A percentile compares a stretch with the other conserved stretches of the same genome.
Conservation (phyloP, 768 basidiomycete genomes). For the Suillus alpinus region DNA sequence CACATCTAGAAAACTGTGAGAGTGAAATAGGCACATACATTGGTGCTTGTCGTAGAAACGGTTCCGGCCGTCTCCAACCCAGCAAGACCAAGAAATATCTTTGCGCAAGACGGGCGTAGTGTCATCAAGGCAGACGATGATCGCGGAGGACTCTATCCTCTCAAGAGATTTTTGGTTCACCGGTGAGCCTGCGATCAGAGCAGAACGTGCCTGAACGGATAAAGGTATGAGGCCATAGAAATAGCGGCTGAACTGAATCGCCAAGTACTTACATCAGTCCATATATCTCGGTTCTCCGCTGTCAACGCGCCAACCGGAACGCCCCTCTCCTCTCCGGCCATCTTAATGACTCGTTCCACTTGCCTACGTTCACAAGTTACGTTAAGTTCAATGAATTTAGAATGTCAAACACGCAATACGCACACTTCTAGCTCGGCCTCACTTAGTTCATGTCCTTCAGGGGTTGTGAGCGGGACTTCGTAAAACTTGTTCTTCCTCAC, state of each 20-base stretch:
- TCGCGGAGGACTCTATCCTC: conserved; percentile 86
- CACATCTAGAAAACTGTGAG: conserved; percentile 4
- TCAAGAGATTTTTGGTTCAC: conserved; percentile 66
- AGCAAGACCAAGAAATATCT: conserved; percentile 75
- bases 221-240: not conserved
- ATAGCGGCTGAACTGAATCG: not conserved
- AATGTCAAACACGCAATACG: conserved; percentile 14
- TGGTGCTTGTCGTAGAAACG: conserved; percentile 98
- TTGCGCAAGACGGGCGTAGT: conserved; percentile 77
- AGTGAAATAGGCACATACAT: conserved; percentile 43
- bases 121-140: conserved; percentile 85
- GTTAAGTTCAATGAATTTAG: conserved; percentile 6
- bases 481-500: conserved; percentile 91
- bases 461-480: conserved; percentile 67
- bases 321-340: conserved; percentile 48
- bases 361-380: conserved; percentile 39
- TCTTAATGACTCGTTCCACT: conserved; percentile 63
- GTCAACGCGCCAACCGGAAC: conserved; percentile 80
- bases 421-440: conserved; percentile 80
- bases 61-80: conserved; percentile 90
- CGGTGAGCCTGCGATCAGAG: conserved; percentile 61
- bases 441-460: conserved; percentile 66
- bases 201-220: conserved; percentile 46
- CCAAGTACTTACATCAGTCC: conserved; percentile 77
- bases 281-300: conserved; percentile 83